These are phyloP conservation scores for Gastrodia elata DNA, from an alignment of 106 monocot genomes.

Conservation along the genomic window DNA sequence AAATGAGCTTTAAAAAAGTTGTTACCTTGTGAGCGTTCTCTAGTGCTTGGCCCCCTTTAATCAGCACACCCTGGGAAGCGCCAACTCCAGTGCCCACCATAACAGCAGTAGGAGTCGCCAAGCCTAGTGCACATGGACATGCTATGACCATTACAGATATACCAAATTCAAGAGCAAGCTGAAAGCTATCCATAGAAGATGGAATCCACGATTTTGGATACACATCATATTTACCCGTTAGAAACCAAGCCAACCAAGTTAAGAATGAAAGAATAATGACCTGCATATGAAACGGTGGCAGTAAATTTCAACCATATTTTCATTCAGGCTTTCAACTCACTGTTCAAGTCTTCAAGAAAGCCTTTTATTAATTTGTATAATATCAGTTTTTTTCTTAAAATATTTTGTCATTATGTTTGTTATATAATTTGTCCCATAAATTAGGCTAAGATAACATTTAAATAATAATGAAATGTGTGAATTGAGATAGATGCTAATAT, in stretches of 20 bases:
- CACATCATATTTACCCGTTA: constrained; percentile 56
- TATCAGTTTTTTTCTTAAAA: too few relatives aligned
- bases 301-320: neutral
- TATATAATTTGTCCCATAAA: too few relatives aligned
- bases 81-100: constrained; percentile 98
- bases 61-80: constrained; percentile 88
- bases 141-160: constrained; percentile 97
- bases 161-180: constrained; percentile 91
- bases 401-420: too few relatives aligned
- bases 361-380: too few relatives aligned
- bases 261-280: constrained; percentile 57
- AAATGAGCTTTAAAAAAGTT: neutral
- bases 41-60: constrained; percentile 95
- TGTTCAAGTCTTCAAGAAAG: neutral
- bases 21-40: constrained; percentile 82
- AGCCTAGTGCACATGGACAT: constrained; percentile 87
- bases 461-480: too few relatives aligned
- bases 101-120: constrained; percentile 96
- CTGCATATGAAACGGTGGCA: constrained; percentile 18
- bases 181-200: constrained; percentile 83
- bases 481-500: too few relatives aligned
- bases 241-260: constrained; percentile 83
- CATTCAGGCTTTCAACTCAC: neutral
- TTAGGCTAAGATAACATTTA: too few relatives aligned
- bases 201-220: constrained; percentile 88